Base-by-base conservation (phyloP, 164 flowering plant species). In the Pachysandra terminalis region DNA sequence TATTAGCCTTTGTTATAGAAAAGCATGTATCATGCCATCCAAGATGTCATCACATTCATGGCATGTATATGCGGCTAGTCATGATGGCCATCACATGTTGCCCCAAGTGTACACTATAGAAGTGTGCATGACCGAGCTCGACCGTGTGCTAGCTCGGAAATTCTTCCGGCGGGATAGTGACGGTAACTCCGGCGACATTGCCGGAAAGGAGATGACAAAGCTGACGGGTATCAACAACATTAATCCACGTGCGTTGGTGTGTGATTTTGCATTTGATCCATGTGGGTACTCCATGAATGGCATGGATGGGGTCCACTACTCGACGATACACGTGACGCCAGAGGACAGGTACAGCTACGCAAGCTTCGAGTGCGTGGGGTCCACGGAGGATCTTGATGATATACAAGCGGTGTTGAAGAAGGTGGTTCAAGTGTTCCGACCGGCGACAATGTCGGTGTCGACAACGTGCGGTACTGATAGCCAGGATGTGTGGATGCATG, bases 241-340 rank as follows among this genome's bases (percentile, higher is more conserved):
- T 32, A 83, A 72, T 40, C 82, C 88, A 0, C 54, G 48, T 1
- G 83, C 90, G 0, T 41, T 85, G 1, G 64, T 95, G 0, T 92
- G 99, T 69, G 97, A 95, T 61, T 87, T 80, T 41, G 99, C 82
- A 0, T 95, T 95, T 75, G 99, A 95, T 63, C 97, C 99, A 0
- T 95, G 99, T 72, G 99, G 99, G 0, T 95, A 95, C 76, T 95
- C 99, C 2, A 95, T 92, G 99, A 95, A 95, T 64, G 90, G 94
- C 9, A 65, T 92, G 7, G 84, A 85, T 45, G 87, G 84, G 9
- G 76, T 72, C 41, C 85, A 86, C 5, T 89, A 89, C 74, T 90
- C 96, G 9, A 95, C 99, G 0, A 86, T 95, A 23, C 99, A 95
- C 66, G 97, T 95, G 19, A 95, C 99, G 1, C 99, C 99, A 0